Base-by-base conservation (phyloP, 352 stramenopile species). In the Thalassiosira hispida region DNA sequence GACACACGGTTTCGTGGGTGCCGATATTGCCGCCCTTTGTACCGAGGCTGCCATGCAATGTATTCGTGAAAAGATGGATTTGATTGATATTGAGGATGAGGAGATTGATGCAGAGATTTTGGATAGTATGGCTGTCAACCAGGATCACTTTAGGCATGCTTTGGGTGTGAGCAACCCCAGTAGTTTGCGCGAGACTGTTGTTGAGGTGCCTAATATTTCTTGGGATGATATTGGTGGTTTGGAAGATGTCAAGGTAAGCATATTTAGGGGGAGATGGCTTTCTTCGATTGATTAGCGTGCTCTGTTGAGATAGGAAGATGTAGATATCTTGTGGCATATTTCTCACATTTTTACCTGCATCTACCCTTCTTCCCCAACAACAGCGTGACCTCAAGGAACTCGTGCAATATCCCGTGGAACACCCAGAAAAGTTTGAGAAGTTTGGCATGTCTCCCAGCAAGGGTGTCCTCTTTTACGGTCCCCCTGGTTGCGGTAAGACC, bases 171-270 rank as follows among this genome's bases (percentile, higher is more conserved):
- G 96, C 38, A 99, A 99, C 92, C 97, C 97, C 53, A 98, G 96
- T 56, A 98, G 96, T 85, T 93, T 99, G 40, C 95, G 97, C 78
- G 97, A 99, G 87, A 99, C 97, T 33, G 98, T 98, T 14, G 97
- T 99, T 23, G 97, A 99, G 87, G 97, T 99, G 44, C 97, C 98
- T 1, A 99, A 96, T 73, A 91, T 98, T 73, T 96, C 87, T 29
- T 99, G 98, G 98, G 97, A 98, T 65, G 97, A 99, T 91, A 99
- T 99, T 94, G 98, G 98, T 90, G 98, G 98, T 49, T 93, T 99
- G 47, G 94, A 98, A 65, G 93, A 96, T 59, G 96, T 99, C 84
- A 99, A 94, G 87, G 87, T 93, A 84, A 77, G 86, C 70, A 31
- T 61, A 56, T n/a, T 64, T 44, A 52, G 38, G 63, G 70, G 55